Conservation (phyloP, 768 basidiomycete species). For the Saitozyma sp. region DNA sequence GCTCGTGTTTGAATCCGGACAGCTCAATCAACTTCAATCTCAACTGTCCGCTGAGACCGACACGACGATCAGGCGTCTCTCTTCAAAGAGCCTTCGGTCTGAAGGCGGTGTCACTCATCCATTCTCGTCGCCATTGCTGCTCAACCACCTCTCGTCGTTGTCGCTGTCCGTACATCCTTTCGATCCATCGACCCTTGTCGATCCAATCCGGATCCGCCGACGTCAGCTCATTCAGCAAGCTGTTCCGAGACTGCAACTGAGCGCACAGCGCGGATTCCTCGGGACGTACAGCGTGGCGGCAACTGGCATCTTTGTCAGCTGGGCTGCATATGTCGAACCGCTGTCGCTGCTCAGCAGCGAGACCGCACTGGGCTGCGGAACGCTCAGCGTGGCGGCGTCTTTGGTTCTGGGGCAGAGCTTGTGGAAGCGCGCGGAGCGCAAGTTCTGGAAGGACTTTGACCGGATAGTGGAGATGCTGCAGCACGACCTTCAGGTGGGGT, state of each 20-base stretch:
- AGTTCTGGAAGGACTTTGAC: slow-evolving; percentile 49
- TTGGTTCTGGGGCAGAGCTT: slow-evolving; percentile 36
- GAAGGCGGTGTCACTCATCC: slow-evolving; percentile 20
- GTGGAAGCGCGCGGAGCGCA: slow-evolving; percentile 39
- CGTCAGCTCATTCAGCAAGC: slow-evolving; percentile 28
- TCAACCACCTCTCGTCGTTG: slow-evolving; percentile 43
- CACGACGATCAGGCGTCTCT: slow-evolving; percentile 24
- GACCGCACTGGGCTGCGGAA: slow-evolving; percentile 34
- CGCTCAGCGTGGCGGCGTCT: slow-evolving; percentile 30
- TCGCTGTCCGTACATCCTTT: slow-evolving; percentile 33
- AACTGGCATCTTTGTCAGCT: slow-evolving; percentile 23
- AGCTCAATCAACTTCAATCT: slow-evolving; percentile 38
- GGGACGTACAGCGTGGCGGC: slow-evolving; percentile 23
- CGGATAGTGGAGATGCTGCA: slow-evolving; percentile 38
- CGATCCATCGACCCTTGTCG: slow-evolving; percentile 26
- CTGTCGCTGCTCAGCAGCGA: slow-evolving; percentile 19
- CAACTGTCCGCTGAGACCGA: slow-evolving; percentile 22
- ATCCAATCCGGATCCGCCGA: slow-evolving; percentile 36
- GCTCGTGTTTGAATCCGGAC: slow-evolving; percentile 46
- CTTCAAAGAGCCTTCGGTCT: neutral
- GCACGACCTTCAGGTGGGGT: slow-evolving; percentile 43
- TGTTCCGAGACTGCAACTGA: slow-evolving; percentile 32
- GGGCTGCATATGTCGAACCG: slow-evolving; percentile 39
- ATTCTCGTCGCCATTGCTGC: slow-evolving; percentile 44
- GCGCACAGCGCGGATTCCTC: slow-evolving; percentile 29